Conservation (phyloP, 768 basidiomycete genomes). For the Chiua virens region DNA sequence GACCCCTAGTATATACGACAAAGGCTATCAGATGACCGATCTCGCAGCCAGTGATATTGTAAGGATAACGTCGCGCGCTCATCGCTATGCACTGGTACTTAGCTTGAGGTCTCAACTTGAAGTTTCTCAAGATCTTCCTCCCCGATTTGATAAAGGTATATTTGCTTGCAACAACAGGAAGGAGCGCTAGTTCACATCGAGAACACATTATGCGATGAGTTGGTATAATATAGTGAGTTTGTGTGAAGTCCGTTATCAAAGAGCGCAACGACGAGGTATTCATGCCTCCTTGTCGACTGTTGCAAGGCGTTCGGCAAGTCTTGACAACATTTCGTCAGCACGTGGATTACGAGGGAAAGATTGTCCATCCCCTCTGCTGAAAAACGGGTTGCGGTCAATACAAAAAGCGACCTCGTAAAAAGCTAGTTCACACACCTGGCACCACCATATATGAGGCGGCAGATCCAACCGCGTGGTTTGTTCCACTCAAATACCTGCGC, state of each 20-base stretch:
- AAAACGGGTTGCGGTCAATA: constrained; percentile 3
- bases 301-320: constrained; percentile 61
- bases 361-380: constrained; percentile 64
- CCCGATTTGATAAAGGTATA: neutral
- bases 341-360: constrained; percentile 67
- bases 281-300: constrained; percentile 52
- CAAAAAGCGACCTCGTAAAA: neutral
- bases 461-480: constrained; percentile 49
- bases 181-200: constrained; percentile 6
- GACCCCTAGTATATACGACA: too few species aligned
- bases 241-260: neutral
- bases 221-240: neutral
- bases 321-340: constrained; percentile 64
- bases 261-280: neutral
- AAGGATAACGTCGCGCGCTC: constrained; percentile 31
- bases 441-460: constrained; percentile 60
- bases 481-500: constrained; percentile 65
- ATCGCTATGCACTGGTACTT: too few species aligned
- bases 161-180: constrained; percentile 6
- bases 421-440: constrained; percentile 47
- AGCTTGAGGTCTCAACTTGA: neutral
- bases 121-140: neutral
- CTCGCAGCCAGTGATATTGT: constrained; percentile 58
- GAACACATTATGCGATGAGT: constrained; percentile 2
- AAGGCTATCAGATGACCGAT: neutral